Evolutionary conservation across 2,329 filamentous ascomycete species (phyloP), one percentile per base, ranked within the genome.

Genomic region (Pezicula rhizophila): DNA sequence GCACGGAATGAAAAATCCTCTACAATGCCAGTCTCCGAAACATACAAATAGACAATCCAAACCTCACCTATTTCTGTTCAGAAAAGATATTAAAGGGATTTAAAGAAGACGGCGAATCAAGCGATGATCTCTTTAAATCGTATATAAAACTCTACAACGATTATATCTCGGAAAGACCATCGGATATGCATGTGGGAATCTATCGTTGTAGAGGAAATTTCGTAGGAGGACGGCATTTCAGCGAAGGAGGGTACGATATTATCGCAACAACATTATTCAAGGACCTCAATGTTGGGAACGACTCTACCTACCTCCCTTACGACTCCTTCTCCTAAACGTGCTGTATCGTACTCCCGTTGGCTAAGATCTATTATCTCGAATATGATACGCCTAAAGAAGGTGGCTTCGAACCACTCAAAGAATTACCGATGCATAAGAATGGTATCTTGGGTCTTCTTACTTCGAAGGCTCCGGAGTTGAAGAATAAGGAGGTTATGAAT

Each of bases 141-240:
- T 91, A 91, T 68, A 85, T 91, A 64, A 73, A 77, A 52, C 79
- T 88, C 56, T 90, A 90, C 74, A 90, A 90, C 64, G 82, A 86
- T 65, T 80, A 76, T 60, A 74, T 88, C 61, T 70, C 73, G 59
- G 77, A 78, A 58, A 70, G 80, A 0, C 84, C 85, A 0, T 64
- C 72, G 2, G 85, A 90, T 62, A 79, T 90, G 73, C 85, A 89
- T 66, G 76, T 87, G 2, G 87, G 87, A 41, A 82, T 91, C 14
- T 87, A 91, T 63, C 72, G 90, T 45, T 90, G 87, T 74, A 77
- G 77, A 8, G 77, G 77, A 43, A 86, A 85, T 69, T 85, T 85
- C 65, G 79, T 83, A 54, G 78, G 79, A 47, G 79, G 78, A 17
- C 75, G 81, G 25, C 79, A 84, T 67, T 85, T 86, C 59, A 78